Base-by-base conservation (phyloP, 2,329 filamentous ascomycete genomes). In the Ceratocystis cubensis region DNA sequence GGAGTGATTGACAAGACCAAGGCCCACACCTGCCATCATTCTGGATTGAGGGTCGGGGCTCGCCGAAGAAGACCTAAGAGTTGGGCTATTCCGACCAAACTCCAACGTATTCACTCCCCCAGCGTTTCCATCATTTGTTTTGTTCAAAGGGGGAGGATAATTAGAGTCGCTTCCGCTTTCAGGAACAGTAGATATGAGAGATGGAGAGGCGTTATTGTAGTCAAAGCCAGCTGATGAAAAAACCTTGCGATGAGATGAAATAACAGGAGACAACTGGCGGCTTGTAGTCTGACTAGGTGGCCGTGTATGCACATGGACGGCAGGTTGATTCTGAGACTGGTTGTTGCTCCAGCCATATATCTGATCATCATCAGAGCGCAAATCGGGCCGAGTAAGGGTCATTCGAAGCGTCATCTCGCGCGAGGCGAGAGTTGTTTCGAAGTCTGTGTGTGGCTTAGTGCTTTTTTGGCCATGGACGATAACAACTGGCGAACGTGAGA, bases 391-490 rank as follows among this genome's bases (percentile, higher is more conserved):
- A 2, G 94, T 97, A 65, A 97, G 81, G 0, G 93, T 97, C 91
- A 97, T 96, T 62, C 92, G 89, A 62, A 97, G 77, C 2, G 94
- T 97, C 92, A 96, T 96, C 75, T 97, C 92, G 44, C 92, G 73
- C 30, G 64, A 63, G 25, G 67, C 64, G 17, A 66, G 61, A 7
- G 64, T 64, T 5, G 63, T 65, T 44, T 66, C 67, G 30, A 68
- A 68, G 56, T 68, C 67, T 20, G 56, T 7, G 25, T 65, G 46
- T 13, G 64, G 63, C 41, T 66, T 65, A 0, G 44, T 65, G 33
- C 63, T 61, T 48, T 66, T 57, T 83, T 56, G 56, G 22, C 30
- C 46, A 48, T 63, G 45, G 10, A 50, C 61, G 66, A 66, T 20
- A 62, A 66, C 61, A 48, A 48, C 61, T 3, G 61, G 65, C 25